Base-by-base conservation (phyloP, 768 basidiomycete species). In the Xerocomus potaroensis region DNA sequence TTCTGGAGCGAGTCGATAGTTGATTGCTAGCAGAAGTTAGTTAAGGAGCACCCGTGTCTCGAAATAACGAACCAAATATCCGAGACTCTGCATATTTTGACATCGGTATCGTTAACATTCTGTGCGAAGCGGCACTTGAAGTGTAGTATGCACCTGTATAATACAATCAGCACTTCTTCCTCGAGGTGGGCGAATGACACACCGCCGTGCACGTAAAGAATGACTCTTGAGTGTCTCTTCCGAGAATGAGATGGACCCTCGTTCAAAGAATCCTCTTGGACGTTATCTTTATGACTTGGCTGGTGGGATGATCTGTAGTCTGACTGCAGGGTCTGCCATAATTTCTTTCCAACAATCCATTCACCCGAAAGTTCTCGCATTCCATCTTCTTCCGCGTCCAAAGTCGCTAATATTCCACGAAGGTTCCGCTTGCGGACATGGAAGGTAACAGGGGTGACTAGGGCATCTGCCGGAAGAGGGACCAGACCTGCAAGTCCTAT, bases 201-300 rank as follows among this genome's bases (percentile, higher is more conserved):
- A 87, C 93, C 93, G 44, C 93, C 95, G 60, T 98, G 95, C 9
- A 97, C 75, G 60, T 92, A 98, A 8, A 96, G 75, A n/a, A 96
- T 81, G 23, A 97, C 84, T 40, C 87, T 76, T 48, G 95, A 87
- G 55, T 80, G 76, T 38, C 69, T 78, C 51, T 70, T 75, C 56
- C 63, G 62, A 45, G 33, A 27, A 34, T 41, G 42, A 21, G 43
- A 43, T 22, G 48, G 46, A 3, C 34, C 46, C 44, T 45, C 62
- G 42, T 34, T 54, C 48, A 49, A 43, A 45, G 47, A 51, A 14
- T 52, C 56, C 10, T 56, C 59, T 39, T 48, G 34, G 18, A 51
- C 42, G 16, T 52, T 44, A 19, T 54, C 48, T 42, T 55, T 60
- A 43, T 58, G 52, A 34, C 47, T 51, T 32, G 60, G n/a, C 47